Base-by-base conservation (phyloP, 352 stramenopile genomes). In the Blastocystis sp. region DNA sequence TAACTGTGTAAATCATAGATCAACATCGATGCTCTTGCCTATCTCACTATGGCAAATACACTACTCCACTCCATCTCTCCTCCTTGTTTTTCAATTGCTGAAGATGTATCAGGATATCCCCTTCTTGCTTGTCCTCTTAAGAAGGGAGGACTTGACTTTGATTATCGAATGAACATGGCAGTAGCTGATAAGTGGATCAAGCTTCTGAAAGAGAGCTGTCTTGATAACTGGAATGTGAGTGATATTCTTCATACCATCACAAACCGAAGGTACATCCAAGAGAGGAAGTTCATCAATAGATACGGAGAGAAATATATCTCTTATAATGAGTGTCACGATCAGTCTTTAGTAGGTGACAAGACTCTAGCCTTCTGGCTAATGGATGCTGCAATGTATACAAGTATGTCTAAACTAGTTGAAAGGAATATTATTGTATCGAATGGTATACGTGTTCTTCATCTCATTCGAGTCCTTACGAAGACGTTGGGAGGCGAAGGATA, bases 311-410 rank as follows among this genome's bases (percentile, higher is more conserved):
- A 56, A 21, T 80, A 78, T 27, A 51, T 89, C 16, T 52, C 35
- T 29, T 89, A 89, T 39, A 88, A 86, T 29, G 88, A 89, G 67
- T 85, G 69, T 35, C 88, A 89, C 63, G 88, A 89, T 56, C 88
- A 89, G 56, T 56, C 86, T 16, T 86, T 89, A 5, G 88, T 89
- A 29, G 88, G 88, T 14, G 87, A 89, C 78, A 89, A 89, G 51
- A 89, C 88, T 27, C 57, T 89, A 27, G 88, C 88, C 1, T 89
- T 89, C 63, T 86, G 88, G 86, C 86, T 89, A 12, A 89, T 89
- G 88, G 88, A 89, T 57, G 52, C 56, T 0, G 88, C 67, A 66
- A 89, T 89, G 86, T 89, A 89, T 52, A 35, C n/a, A 19, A 42
- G 43, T 37, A 89, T 89, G 88, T 88, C 86, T 19, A 67, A 59